Percentiles rank a stretch among this genome's conserved stretches.
phyloP scores from a whole-genome alignment of 345 rosid species.

The Clarkia xantiana region DNA sequence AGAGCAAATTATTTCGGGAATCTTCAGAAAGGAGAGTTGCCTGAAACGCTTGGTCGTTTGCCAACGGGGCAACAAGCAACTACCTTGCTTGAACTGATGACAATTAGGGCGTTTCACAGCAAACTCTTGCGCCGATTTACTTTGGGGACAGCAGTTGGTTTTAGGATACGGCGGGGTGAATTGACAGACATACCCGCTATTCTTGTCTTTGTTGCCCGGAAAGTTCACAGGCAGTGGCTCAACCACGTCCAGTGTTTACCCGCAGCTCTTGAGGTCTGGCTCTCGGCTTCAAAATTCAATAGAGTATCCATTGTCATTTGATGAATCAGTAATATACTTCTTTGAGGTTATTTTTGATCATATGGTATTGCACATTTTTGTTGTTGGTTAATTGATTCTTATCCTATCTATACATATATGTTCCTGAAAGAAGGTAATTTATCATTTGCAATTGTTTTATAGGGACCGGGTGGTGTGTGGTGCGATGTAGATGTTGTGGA shows the following conservation, averaged over 20 bases:
- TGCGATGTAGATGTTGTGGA: constrained; percentile 96
- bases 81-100: too few relatives aligned
- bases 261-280: constrained; percentile 52
- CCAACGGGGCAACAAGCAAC: too few relatives aligned
- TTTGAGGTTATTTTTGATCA: not conserved
- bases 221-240: constrained; percentile 94
- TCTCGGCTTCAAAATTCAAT: not conserved
- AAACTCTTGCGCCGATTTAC: too few relatives aligned
- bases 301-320: not conserved
- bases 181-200: constrained; percentile 77
- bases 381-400: not conserved
- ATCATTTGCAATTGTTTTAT: constrained; percentile 10
- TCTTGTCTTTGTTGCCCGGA: constrained; percentile 87
- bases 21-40: too few relatives aligned
- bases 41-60: too few relatives aligned
- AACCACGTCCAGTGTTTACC: constrained; percentile 73
- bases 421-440: constrained; percentile 11
- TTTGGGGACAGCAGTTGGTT: too few relatives aligned
- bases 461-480: constrained; percentile 99
- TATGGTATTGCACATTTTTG: not conserved
- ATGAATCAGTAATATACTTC: not conserved
- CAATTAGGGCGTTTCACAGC: too few relatives aligned
- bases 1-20: too few relatives aligned
- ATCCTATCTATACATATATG: too few relatives aligned
- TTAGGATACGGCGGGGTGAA: too few relatives aligned